Evolutionary conservation across 495 filamentous ascomycete species (phyloP).

Genomic region (Astrothelium subdiscretum): DNA sequence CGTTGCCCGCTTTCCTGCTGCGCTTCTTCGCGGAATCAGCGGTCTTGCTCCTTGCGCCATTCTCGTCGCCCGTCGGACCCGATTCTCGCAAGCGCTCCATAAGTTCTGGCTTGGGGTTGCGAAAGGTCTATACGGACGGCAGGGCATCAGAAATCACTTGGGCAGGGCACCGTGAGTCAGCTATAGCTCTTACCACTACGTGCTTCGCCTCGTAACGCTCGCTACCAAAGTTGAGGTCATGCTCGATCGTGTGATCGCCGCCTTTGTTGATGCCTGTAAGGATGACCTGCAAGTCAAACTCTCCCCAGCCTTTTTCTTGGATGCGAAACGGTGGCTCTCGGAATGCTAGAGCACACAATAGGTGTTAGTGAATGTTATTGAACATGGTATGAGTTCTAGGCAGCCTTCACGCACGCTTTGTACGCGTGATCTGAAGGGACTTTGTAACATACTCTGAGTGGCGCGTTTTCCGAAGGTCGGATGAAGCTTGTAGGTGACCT

Average conservation of each 20-base stretch:
- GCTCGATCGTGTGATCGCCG: conserved; percentile 65
- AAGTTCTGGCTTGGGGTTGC: conserved; percentile 79
- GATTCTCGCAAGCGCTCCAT: conserved; percentile 63
- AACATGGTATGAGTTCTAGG: not conserved
- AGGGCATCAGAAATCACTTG: not conserved
- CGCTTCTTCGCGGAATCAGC: conserved; percentile 62
- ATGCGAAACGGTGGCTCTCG: conserved; percentile 79
- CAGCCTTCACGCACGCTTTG: no score
- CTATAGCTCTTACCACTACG: conserved; percentile 44
- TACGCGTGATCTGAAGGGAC: not conserved
- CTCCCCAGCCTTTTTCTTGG: conserved; percentile 92
- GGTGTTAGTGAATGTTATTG: not conserved
- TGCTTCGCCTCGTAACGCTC: conserved; percentile 78
- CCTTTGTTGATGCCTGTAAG: conserved; percentile 71
- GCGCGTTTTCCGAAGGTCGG: conserved; percentile 75
- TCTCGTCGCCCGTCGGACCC: conserved; percentile 54
- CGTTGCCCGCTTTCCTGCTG: conserved; percentile 39
- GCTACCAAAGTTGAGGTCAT: conserved; percentile 86
- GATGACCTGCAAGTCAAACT: conserved; percentile 90
- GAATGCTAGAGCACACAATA: conserved; percentile 21
- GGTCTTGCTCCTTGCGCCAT: conserved; percentile 45
- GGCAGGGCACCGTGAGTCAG: not conserved
- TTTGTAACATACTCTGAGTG: conserved; percentile 58
- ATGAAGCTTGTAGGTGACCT: conserved; percentile 82
- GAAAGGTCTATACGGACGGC: conserved; percentile 50